Conservation (phyloP, 2,329 filamentous ascomycete species). For the Pseudonectria foliicola region DNA sequence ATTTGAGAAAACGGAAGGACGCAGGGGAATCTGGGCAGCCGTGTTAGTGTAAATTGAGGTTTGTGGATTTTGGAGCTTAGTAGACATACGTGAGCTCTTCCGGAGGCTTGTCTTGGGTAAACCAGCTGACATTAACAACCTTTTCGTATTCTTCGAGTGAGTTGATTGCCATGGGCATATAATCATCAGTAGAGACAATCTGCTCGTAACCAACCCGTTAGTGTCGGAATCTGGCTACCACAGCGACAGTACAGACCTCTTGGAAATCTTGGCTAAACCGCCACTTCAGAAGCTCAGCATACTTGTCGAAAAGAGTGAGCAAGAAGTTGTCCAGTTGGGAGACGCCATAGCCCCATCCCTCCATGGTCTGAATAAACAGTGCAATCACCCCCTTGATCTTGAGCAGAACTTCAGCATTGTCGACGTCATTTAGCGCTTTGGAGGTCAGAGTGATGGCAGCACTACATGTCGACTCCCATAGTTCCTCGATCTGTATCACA, state of each 20-base stretch:
- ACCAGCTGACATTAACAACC: slow-evolving; percentile 94
- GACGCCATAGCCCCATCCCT: slow-evolving; percentile 89
- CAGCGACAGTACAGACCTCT: slow-evolving; percentile 49
- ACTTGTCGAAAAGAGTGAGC: slow-evolving; percentile 86
- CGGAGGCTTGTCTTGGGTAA: slow-evolving; percentile 70
- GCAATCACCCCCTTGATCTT: slow-evolving; percentile 92
- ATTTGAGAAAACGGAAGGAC: slow-evolving; percentile 98
- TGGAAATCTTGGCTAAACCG: slow-evolving; percentile 95
- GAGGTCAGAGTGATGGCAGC: slow-evolving; percentile 76
- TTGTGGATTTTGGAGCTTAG: background rate
- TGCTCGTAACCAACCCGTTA: slow-evolving; percentile 23
- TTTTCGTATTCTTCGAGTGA: slow-evolving; percentile 89
- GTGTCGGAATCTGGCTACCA: background rate
- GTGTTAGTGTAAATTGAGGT: slow-evolving; percentile 4
- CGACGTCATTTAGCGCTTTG: slow-evolving; percentile 69
- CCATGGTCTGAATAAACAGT: slow-evolving; percentile 97
- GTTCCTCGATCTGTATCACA: slow-evolving; percentile 68
- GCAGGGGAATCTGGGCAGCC: slow-evolving; percentile 65
- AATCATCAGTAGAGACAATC: slow-evolving; percentile 87
- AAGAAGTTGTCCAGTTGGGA: slow-evolving; percentile 75
- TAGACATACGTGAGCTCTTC: slow-evolving; percentile 64
- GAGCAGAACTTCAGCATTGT: slow-evolving; percentile 81
- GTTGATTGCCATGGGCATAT: slow-evolving; percentile 98
- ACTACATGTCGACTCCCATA: slow-evolving; percentile 98
- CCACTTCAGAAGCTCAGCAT: slow-evolving; percentile 81